Percentiles rank a stretch among this genome's conserved stretches.
phyloP scores from a whole-genome alignment of 495 filamentous ascomycete genomes.

The Cetradonia linearis region DNA sequence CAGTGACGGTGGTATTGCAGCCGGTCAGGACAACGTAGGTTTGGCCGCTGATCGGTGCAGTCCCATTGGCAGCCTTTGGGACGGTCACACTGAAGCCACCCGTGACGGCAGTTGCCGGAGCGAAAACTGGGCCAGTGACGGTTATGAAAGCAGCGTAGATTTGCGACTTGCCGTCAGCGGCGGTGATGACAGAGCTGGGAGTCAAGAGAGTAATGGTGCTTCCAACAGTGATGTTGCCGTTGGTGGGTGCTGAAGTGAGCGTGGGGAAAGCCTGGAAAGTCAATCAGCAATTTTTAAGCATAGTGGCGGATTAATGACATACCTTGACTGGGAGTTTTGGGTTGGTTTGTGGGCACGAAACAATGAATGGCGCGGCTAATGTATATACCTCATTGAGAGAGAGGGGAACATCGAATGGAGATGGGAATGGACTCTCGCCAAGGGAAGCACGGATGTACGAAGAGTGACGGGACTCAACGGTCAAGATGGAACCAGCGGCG shows the following conservation, averaged over 20 bases:
- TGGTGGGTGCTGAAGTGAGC: conserved; percentile 27
- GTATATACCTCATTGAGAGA: conserved; percentile 50
- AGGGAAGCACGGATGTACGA: conserved; percentile 46
- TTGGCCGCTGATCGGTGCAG: conserved; percentile 28
- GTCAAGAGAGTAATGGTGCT: conserved; percentile 24
- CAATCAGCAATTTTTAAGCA: not conserved
- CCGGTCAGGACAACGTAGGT: conserved; percentile 33
- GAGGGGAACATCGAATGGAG: conserved; percentile 49
- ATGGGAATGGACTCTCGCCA: conserved; percentile 41
- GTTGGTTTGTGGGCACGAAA: conserved; percentile 44
- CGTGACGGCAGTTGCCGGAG: conserved; percentile 23
- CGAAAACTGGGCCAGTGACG: conserved; percentile 32
- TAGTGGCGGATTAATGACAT: conserved; percentile 2
- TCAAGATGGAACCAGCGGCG: conserved; percentile 52
- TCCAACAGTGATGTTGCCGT: conserved; percentile 21
- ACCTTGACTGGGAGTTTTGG: conserved; percentile 44
- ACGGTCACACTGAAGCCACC: conserved; percentile 32
- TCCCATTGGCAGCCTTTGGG: conserved; percentile 26
- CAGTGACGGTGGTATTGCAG: conserved; percentile 25
- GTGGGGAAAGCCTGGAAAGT: conserved; percentile 37
- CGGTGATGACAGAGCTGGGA: conserved; percentile 20
- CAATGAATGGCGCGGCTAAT: conserved; percentile 50
- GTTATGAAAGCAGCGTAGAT: conserved; percentile 33
- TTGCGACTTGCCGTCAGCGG: conserved; percentile 22
- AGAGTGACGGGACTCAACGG: conserved; percentile 52